Conservation (phyloP, 2,329 filamentous ascomycete genomes). For the Epichloe brachyelytri region DNA sequence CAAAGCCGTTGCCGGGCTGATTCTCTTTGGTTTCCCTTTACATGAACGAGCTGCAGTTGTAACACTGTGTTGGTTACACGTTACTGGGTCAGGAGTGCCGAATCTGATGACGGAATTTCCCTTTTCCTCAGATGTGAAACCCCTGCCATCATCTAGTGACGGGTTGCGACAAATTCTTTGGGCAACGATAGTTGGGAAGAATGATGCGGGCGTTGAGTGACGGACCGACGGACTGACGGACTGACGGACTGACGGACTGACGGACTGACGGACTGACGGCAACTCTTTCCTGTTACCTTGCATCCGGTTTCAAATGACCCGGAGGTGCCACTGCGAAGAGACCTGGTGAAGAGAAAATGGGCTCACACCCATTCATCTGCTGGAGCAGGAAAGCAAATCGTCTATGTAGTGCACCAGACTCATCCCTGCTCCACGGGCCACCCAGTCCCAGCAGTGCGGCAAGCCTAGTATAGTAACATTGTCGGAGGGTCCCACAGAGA, state of each 20-base stretch:
- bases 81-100: not conserved
- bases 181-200: not conserved
- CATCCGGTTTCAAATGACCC: not conserved
- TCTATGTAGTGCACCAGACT: not conserved
- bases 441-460: constrained; percentile 5
- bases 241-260: not conserved
- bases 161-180: not conserved
- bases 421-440: not conserved
- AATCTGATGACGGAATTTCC: not conserved
- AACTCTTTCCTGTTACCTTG: not conserved
- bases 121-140: not conserved
- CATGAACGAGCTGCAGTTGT: not conserved
- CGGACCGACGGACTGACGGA: not conserved
- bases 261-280: not conserved
- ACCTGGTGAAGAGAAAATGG: not conserved
- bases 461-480: constrained; percentile 3
- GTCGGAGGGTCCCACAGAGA: not conserved
- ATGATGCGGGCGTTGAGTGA: not conserved
- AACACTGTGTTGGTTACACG: not conserved
- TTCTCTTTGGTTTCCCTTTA: not conserved
- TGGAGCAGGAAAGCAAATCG: not conserved
- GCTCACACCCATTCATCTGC: not conserved
- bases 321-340: not conserved
- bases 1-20: not conserved
- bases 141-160: not conserved